Evolutionary conservation across 345 rosid genomes (phyloP).

Genomic region (Arabidopsis thaliana): DNA sequence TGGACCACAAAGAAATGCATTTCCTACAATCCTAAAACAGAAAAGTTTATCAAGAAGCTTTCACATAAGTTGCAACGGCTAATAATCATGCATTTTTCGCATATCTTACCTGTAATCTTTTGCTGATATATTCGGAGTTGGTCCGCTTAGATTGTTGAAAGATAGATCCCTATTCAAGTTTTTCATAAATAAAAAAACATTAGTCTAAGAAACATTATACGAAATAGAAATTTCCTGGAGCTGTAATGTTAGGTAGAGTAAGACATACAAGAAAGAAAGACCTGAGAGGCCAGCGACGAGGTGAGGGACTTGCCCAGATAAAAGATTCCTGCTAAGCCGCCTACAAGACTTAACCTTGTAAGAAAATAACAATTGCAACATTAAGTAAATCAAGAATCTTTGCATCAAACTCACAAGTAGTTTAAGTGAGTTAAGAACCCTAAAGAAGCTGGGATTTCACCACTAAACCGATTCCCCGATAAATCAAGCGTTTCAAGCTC

Average conservation of each 20-base stretch:
- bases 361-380: constrained; percentile 23
- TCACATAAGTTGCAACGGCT: neutral
- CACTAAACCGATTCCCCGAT: constrained; percentile 78
- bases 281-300: constrained; percentile 81
- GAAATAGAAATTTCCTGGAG: neutral
- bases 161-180: constrained; percentile 74
- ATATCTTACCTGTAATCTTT: constrained; percentile 76
- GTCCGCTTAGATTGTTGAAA: constrained; percentile 90
- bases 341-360: constrained; percentile 52
- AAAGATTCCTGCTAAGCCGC: constrained; percentile 75
- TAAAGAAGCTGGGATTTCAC: constrained; percentile 81
- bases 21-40: constrained; percentile 65
- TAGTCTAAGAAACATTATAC: neutral
- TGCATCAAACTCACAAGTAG: constrained; percentile 77
- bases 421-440: constrained; percentile 71
- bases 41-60: neutral
- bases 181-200: neutral
- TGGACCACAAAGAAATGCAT: constrained; percentile 73
- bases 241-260: constrained; percentile 18
- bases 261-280: constrained; percentile 84
- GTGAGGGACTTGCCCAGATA: constrained; percentile 79
- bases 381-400: constrained; percentile 9
- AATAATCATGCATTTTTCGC: neutral
- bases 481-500: constrained; percentile 87
- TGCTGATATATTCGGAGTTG: constrained; percentile 82